Evolutionary conservation across 2,329 filamentous ascomycete genomes (phyloP), one percentile per base, ranked within the genome.

Genomic region (Aureobasidium sp.): DNA sequence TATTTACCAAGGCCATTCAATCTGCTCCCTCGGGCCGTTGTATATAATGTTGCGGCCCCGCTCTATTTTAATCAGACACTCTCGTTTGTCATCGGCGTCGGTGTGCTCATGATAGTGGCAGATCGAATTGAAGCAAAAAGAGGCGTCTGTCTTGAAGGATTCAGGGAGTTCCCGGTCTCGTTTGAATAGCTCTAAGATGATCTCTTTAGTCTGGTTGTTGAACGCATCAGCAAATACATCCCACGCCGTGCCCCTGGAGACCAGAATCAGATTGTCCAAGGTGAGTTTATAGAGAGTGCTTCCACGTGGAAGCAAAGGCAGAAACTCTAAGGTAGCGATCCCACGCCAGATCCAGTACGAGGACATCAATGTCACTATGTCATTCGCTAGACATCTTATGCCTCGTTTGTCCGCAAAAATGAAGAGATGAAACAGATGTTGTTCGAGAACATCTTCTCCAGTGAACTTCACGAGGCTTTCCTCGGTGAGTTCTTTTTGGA

Each of bases 391-490:
- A 8, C 23, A 2, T 10, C 13, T 9, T 13, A 58, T 58, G 40
- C 54, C 54, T 11, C 54, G 38, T 45, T 33, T 58, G 40, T 58
- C 54, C 4, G 54, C 54, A 27, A 58, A 58, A 10, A 58, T 43
- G 25, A 43, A 58, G 38, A 58, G 25, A 6, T 43, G 1, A 18
- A 33, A 27, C 16, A 58, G 11, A 27, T 58, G 27, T 1, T 13
- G 25, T 45, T 45, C 54, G 1, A 18, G 16, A 10, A 3, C 2
- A 31, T 4, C 38, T 13, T n/a, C 7, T 13, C 7, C 33, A 36
- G 10, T 4, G 13, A n/a, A 36, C 9, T 23, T 23, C 18, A n/a
- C 31, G 9, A 53, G 6, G 29, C n/a, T 36, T 10, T 53, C 47
- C 8, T 16, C 18, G 4, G 9, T 33, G 7, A 53, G 9, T 15